Conservation (phyloP, 2,329 filamentous ascomycete genomes). For the Alternaria angustiovoidea region DNA sequence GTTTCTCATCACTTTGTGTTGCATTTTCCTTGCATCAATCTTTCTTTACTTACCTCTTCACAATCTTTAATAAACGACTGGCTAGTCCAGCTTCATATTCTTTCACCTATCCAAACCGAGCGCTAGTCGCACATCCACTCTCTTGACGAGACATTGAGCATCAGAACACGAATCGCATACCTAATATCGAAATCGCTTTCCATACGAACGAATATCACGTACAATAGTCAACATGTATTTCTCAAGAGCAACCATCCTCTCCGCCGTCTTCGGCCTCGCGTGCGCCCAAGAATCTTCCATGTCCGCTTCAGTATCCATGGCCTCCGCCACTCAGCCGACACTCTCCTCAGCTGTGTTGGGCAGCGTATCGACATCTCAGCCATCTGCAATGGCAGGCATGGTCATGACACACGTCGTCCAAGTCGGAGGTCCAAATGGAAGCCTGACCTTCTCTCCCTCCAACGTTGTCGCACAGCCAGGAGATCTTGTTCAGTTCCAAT, state of each 20-base stretch:
- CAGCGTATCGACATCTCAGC: background rate
- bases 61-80: constrained; percentile 46
- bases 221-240: constrained; percentile 43
- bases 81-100: constrained; percentile 45
- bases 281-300: constrained; percentile 29
- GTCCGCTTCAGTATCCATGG: background rate
- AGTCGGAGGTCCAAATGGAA: constrained; percentile 64
- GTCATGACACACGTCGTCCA: constrained; percentile 66
- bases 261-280: constrained; percentile 42
- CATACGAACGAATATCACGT: constrained; percentile 12
- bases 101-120: constrained; percentile 27
- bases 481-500: constrained; percentile 63
- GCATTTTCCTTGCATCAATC: constrained; percentile 42
- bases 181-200: constrained; percentile 19
- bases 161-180: constrained; percentile 33
- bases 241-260: constrained; percentile 41
- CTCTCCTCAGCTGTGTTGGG: constrained; percentile 3
- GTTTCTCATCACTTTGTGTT: constrained; percentile 32
- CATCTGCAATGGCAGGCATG: constrained; percentile 18
- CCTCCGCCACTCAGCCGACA: constrained; percentile 3
- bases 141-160: constrained; percentile 29
- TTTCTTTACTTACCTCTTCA: constrained; percentile 38
- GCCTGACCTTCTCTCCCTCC: constrained; percentile 70
- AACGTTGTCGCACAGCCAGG: constrained; percentile 70
- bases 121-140: constrained; percentile 50